Evolutionary conservation across 441 rosid species (phyloP).

Genomic region (Syzygium malaccense): DNA sequence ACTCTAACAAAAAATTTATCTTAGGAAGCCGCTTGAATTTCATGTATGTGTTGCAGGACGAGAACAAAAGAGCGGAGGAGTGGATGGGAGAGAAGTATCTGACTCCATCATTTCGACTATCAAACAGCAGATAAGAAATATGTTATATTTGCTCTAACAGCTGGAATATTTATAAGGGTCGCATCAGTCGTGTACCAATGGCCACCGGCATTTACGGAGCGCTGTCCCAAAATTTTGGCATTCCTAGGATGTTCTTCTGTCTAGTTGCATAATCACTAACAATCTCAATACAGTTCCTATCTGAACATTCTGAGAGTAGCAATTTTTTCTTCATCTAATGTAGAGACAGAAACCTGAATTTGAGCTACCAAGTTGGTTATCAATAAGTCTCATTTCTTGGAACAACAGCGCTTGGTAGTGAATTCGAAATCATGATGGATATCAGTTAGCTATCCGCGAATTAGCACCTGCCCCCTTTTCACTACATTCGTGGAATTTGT

Average conservation of each 20-base stretch:
- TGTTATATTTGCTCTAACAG: slow-evolving; percentile 60
- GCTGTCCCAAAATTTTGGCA: slow-evolving; percentile 47
- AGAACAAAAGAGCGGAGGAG: slow-evolving; percentile 48
- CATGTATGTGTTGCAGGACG: slow-evolving; percentile 26
- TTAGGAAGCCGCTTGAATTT: not conserved
- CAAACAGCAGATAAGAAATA: slow-evolving; percentile 19
- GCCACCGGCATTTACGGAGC: slow-evolving; percentile 49
- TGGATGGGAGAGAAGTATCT: slow-evolving; percentile 38
- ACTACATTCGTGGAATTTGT: not conserved
- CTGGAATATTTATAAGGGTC: slow-evolving; percentile 50
- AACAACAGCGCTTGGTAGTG: not conserved
- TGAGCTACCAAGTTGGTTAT: not conserved
- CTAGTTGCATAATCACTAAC: not conserved
- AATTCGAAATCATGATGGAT: not conserved
- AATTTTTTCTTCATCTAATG: not conserved
- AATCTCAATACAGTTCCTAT: not conserved
- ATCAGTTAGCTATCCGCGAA: not conserved
- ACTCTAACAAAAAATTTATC: not conserved
- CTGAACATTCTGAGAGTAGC: not conserved
- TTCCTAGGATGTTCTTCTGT: not conserved
- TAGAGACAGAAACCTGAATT: not conserved
- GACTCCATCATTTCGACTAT: slow-evolving; percentile 55
- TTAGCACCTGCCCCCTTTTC: not conserved
- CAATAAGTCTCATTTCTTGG: not conserved
- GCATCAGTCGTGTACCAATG: slow-evolving; percentile 55